phyloP scores from a whole-genome alignment of 805 yeast genomes.

The Barnettozyma siamensis region DNA sequence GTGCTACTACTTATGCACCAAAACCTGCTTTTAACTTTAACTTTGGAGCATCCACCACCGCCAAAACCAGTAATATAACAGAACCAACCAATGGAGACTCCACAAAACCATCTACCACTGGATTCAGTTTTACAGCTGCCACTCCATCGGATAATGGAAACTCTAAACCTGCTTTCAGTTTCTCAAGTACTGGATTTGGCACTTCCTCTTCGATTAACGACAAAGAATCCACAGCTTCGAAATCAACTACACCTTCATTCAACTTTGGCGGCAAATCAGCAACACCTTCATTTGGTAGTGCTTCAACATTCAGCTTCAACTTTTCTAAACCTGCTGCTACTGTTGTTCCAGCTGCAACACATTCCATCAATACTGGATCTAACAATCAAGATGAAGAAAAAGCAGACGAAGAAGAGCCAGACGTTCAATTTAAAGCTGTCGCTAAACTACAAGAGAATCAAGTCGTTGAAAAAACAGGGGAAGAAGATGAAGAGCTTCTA shows the following conservation, averaged over 20 bases:
- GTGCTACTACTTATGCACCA: too few relatives aligned
- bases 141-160: constrained; percentile 2
- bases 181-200: background rate
- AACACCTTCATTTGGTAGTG: constrained; percentile 29
- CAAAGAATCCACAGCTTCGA: constrained; percentile 3
- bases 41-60: background rate
- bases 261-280: constrained; percentile 19
- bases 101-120: constrained; percentile 20
- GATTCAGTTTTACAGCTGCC: background rate
- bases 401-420: constrained; percentile 39
- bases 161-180: constrained; percentile 23
- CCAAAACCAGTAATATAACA: too few relatives aligned
- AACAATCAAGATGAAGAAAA: constrained; percentile 22
- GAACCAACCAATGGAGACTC: constrained; percentile 14
- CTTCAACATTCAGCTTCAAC: constrained; percentile 17
- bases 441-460: constrained; percentile 40
- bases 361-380: too few relatives aligned
- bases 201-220: too few relatives aligned
- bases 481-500: constrained; percentile 66
- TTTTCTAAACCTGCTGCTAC: constrained; percentile 17
- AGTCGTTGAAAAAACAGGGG: constrained; percentile 66
- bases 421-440: constrained; percentile 41
- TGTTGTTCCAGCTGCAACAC: constrained; percentile 5
- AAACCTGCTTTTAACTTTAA: constrained; percentile 3
- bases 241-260: constrained; percentile 21